Conservation (phyloP, 225 moss, liverwort and hornwort species). For the Antitrichia curtipendula region DNA sequence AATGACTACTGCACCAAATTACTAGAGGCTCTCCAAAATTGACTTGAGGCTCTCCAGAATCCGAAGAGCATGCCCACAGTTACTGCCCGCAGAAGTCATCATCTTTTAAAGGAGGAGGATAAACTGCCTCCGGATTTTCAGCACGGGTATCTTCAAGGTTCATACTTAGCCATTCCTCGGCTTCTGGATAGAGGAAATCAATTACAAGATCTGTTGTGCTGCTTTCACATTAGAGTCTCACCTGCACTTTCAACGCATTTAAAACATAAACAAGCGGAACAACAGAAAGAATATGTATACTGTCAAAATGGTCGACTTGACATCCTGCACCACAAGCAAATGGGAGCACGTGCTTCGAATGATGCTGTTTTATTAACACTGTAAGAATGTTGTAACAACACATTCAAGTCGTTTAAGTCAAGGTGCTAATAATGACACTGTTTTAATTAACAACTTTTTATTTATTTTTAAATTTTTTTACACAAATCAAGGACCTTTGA, state of each 20-base stretch:
- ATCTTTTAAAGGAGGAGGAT: not conserved
- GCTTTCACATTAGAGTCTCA: not conserved
- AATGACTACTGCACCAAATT: too few relatives aligned
- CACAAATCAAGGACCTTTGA: not conserved
- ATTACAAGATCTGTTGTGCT: not conserved
- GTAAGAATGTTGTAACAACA: not conserved
- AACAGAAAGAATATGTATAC: not conserved
- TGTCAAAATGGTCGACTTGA: not conserved
- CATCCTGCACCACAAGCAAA: not conserved
- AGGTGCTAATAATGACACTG: not conserved
- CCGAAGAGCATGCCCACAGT: too few relatives aligned
- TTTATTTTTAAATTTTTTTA: not conserved
- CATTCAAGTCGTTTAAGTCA: not conserved
- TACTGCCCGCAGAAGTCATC: not conserved
- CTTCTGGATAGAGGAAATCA: not conserved
- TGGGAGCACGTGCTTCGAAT: not conserved
- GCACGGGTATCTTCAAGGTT: not conserved
- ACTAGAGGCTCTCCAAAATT: too few relatives aligned
- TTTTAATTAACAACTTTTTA: not conserved
- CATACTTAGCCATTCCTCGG: not conserved
- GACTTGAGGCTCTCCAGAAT: not conserved
- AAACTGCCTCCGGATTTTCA: not conserved
- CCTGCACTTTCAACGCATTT: not conserved
- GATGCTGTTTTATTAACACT: not conserved
- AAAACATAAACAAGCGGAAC: not conserved